These are phyloP conservation scores for Camelina sativa DNA, from an alignment of 345 rosid genomes.

Conservation along the genomic window DNA sequence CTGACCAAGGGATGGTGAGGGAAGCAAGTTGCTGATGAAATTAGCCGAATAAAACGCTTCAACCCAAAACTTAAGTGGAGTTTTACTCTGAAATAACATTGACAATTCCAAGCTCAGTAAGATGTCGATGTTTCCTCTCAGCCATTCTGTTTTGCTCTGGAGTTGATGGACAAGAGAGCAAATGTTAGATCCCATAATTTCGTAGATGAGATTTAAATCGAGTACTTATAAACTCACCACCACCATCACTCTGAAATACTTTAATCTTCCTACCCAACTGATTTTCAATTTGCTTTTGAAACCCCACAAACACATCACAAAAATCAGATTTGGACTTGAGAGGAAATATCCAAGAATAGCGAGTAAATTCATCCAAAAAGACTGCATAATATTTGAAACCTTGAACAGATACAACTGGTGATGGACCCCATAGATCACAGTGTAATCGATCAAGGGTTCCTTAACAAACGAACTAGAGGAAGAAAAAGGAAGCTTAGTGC, in stretches of 20 bases:
- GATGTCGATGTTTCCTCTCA: background rate
- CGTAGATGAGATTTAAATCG: background rate
- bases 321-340: background rate
- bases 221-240: background rate
- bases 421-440: conserved; percentile 1
- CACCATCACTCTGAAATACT: background rate
- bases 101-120: background rate
- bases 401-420: background rate
- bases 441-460: background rate
- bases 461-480: background rate
- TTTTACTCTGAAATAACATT: background rate
- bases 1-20: background rate
- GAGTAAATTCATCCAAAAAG: background rate
- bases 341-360: background rate
- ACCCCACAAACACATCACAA: background rate
- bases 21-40: background rate
- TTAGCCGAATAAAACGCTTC: background rate
- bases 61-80: background rate
- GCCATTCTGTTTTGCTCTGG: background rate
- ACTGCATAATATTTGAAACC: background rate
- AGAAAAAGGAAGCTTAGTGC: background rate
- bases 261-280: background rate
- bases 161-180: background rate
- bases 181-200: background rate
- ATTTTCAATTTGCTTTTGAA: background rate